Base-by-base conservation (phyloP, 1,284 basidiomycete species). In the Sporisorium reilianum region DNA sequence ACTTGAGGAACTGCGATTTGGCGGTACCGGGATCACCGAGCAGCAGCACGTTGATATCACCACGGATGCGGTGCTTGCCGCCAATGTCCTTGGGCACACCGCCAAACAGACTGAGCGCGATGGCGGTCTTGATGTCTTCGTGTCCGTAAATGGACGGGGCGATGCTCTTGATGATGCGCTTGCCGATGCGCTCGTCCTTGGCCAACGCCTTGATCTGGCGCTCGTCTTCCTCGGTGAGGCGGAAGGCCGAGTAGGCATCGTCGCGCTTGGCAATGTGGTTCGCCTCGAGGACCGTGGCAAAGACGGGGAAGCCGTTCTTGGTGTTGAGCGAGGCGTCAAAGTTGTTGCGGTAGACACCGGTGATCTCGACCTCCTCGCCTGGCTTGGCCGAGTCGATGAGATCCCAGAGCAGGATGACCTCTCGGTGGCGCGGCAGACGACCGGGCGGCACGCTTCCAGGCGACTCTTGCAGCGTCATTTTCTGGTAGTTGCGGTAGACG, bases 271-370 rank as follows among this genome's bases (percentile, higher is more conserved):
- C 95, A 46, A 84, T 77, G 68, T 84, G 86, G 85, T 99, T 99
- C 18, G 96, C 96, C 85, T 99, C 96, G 69, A 99, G 91, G 61
- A 99, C 90, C 7, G 96, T 99, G 4, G 95, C 95, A 87, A 99
- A 99, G 42, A 99, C 97, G 0, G 96, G 96, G 87, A 99, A 99
- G 25, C 96, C 97, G 79, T 99, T 98, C 87, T 98, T 99, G 49
- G 94, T 91, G 86, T 99, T 99, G 79, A 99, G 89, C 1, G 95
- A 93, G 5, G 95, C 95, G 84, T 99, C 96, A 80, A 98, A 99
- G 86, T 99, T 99, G 87, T 99, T 99, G 77, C 95, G 90, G 86
- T 99, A 99, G 78, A 98, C 91, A 64, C 96, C 96, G 7, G 96
- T 99, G 22, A 84, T 80, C 78, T 95, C 94, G 71, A 99, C 90